A percentile compares a stretch with the other conserved stretches of the same genome.
Conservation (phyloP, 495 filamentous ascomycete species). For the Penicillium daleae region DNA sequence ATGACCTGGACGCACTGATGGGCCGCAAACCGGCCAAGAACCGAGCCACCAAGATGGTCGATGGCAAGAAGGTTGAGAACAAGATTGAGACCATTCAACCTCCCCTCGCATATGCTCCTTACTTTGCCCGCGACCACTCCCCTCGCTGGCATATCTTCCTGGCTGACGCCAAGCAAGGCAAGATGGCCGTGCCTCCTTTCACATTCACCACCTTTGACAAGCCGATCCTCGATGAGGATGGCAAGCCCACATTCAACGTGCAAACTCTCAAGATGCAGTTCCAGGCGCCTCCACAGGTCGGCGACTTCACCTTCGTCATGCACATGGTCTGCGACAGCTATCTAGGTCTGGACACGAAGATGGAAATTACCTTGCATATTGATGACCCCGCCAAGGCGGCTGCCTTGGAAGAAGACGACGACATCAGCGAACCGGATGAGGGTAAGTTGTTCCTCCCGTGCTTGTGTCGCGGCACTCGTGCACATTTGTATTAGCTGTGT, state of each 20-base stretch:
- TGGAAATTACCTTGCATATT: slow-evolving; percentile 86
- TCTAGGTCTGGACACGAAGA: slow-evolving; percentile 85
- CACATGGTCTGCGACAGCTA: slow-evolving; percentile 92
- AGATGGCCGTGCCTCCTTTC: slow-evolving; percentile 93
- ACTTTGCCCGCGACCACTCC: slow-evolving; percentile 83
- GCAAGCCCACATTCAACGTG: slow-evolving; percentile 85
- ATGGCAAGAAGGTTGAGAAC: slow-evolving; percentile 53
- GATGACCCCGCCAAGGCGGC: slow-evolving; percentile 86
- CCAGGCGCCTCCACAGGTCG: slow-evolving; percentile 89
- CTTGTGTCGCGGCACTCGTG: neutral
- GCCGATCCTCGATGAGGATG: slow-evolving; percentile 71
- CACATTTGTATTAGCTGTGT: neutral
- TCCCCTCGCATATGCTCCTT: slow-evolving; percentile 85
- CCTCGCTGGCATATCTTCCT: slow-evolving; percentile 93
- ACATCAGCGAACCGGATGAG: slow-evolving; percentile 97
- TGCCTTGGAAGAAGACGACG: slow-evolving; percentile 75
- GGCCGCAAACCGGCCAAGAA: slow-evolving; percentile 71
- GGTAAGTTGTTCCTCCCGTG: slow-evolving; percentile 59
- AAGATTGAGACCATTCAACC: slow-evolving; percentile 68
- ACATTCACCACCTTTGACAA: slow-evolving; percentile 89
- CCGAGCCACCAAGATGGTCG: slow-evolving; percentile 57
- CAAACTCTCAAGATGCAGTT: slow-evolving; percentile 98
- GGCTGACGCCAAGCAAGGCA: slow-evolving; percentile 88
- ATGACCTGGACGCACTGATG: slow-evolving; percentile 84
- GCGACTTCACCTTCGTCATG: slow-evolving; percentile 90